Conservation (phyloP, 306 rosid species). For the Cucurbita pepo region DNA sequence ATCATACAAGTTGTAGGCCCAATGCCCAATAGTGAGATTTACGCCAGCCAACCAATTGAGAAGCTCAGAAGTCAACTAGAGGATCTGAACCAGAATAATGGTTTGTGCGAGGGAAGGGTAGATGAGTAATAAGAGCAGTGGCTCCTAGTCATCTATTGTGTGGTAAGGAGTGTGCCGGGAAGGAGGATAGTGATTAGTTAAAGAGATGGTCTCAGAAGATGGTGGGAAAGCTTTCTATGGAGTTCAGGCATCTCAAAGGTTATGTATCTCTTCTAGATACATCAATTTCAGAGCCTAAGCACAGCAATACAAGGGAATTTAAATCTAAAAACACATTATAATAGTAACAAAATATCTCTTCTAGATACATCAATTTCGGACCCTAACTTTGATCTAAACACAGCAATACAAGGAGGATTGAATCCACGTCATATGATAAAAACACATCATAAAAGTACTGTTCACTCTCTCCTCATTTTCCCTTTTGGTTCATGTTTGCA, state of each 20-base stretch:
- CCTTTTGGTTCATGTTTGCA: no score
- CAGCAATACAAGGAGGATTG: background rate
- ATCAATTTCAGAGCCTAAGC: no score
- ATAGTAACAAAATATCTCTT: background rate
- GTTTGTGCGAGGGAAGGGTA: background rate
- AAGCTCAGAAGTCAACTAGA: background rate
- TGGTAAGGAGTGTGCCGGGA: background rate
- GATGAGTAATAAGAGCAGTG: background rate
- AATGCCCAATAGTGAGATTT: background rate
- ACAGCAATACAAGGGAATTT: no score
- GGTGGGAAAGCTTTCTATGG: no score
- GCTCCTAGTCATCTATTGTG: background rate
- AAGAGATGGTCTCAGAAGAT: background rate
- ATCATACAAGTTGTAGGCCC: background rate
- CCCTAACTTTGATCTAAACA: background rate
- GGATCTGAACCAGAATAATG: background rate
- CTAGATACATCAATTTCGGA: background rate
- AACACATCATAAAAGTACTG: background rate
- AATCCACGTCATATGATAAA: background rate
- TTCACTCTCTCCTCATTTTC: no score
- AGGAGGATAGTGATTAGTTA: background rate
- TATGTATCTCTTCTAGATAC: no score
- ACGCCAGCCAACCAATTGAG: background rate
- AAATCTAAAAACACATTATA: background rate
- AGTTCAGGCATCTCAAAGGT: no score